Percentiles rank a stretch among this genome's conserved stretches.
Conservation (phyloP, 352 stramenopile species). For the Pythium myriotylum region DNA sequence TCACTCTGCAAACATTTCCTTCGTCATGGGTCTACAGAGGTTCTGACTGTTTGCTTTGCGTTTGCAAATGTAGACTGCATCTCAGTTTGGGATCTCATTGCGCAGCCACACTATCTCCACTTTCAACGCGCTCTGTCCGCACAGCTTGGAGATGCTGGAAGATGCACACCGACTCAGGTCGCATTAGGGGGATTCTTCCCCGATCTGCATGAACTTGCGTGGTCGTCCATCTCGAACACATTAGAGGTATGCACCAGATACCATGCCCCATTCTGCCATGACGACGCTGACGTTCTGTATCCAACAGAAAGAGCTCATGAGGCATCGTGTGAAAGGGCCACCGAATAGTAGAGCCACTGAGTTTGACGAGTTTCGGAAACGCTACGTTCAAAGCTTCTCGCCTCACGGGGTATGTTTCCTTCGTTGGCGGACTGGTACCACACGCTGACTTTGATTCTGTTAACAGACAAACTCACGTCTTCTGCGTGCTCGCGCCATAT, state of each 20-base stretch:
- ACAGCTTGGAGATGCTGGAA: constrained; percentile 37
- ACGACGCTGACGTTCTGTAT: too few relatives aligned
- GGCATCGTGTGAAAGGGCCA: too few relatives aligned
- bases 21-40: neutral
- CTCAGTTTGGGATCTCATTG: constrained; percentile 37
- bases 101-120: constrained; percentile 44
- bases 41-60: too few relatives aligned
- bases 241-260: neutral
- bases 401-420: neutral
- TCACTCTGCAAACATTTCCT: constrained; percentile 43
- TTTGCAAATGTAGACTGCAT: constrained; percentile 54
- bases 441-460: neutral
- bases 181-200: too few relatives aligned
- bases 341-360: too few relatives aligned
- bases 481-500: neutral
- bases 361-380: too few relatives aligned
- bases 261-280: neutral
- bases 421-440: neutral
- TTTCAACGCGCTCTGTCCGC: constrained; percentile 41
- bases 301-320: too few relatives aligned
- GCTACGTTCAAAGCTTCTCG: neutral
- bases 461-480: neutral
- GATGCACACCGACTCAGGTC: too few relatives aligned
- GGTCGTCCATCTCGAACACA: neutral
- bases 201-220: neutral